Percentiles rank a stretch among this genome's conserved stretches.
phyloP scores from a whole-genome alignment of 495 filamentous ascomycete species.

The Podospora pseudoanserina region DNA sequence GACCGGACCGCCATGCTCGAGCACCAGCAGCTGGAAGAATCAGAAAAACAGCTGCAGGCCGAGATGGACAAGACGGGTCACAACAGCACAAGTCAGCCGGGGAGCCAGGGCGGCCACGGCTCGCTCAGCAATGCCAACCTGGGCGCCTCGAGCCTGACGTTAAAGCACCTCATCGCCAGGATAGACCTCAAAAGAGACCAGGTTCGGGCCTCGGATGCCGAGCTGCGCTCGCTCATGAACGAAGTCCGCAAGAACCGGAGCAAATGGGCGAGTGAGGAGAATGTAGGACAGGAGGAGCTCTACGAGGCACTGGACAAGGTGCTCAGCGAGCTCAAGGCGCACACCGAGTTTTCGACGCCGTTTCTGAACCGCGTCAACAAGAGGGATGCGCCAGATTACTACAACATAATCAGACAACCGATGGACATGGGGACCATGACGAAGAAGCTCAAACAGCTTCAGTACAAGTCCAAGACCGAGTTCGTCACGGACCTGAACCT shows the following conservation, averaged over 20 bases:
- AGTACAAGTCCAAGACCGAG: slow-evolving; percentile 90
- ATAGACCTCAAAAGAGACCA: slow-evolving; percentile 88
- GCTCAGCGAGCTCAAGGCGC: slow-evolving; percentile 88
- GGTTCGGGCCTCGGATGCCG: slow-evolving; percentile 86
- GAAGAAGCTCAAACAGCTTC: slow-evolving; percentile 85
- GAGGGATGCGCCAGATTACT: slow-evolving; percentile 93
- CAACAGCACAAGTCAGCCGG: slow-evolving; percentile 45
- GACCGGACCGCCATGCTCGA: slow-evolving; percentile 95
- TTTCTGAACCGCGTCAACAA: slow-evolving; percentile 94
- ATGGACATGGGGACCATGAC: slow-evolving; percentile 99
- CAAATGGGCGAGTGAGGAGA: slow-evolving; percentile 98
- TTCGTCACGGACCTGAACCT: slow-evolving; percentile 90
- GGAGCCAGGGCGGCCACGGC: slow-evolving; percentile 57
- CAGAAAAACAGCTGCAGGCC: slow-evolving; percentile 90
- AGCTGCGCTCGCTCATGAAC: slow-evolving; percentile 86
- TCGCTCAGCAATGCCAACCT: slow-evolving; percentile 90
- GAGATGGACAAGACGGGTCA: slow-evolving; percentile 71
- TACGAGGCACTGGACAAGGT: slow-evolving; percentile 97
- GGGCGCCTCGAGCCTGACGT: slow-evolving; percentile 90
- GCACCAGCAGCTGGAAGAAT: slow-evolving; percentile 93
- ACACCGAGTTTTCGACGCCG: slow-evolving; percentile 91
- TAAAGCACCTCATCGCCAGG: slow-evolving; percentile 92
- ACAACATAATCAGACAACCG: slow-evolving; percentile 88
- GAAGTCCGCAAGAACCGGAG: slow-evolving; percentile 96
- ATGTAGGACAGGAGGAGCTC: slow-evolving; percentile 93